Evolutionary conservation across 208 protist species (phyloP).

Genomic region (Trypanosomatidae sp.): DNA sequence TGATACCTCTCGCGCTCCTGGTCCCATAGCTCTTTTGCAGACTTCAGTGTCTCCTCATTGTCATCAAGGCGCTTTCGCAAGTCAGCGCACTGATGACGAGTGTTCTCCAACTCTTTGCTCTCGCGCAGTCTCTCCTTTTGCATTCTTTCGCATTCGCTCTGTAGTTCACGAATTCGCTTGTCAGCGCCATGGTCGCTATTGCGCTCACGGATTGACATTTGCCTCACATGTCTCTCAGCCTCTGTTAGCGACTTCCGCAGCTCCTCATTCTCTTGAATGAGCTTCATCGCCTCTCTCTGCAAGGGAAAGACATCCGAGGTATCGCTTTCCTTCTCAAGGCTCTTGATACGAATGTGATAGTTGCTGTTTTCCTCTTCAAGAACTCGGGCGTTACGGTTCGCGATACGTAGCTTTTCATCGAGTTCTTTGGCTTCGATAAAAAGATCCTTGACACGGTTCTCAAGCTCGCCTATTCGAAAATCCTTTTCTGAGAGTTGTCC

Average conservation of each 20-base stretch:
- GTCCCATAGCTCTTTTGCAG: conserved; percentile 49
- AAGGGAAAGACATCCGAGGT: conserved; percentile 5
- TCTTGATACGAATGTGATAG: conserved; percentile 43
- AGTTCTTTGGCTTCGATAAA: conserved; percentile 54
- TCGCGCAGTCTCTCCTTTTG: conserved; percentile 32
- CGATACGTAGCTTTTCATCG: conserved; percentile 64
- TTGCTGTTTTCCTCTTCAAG: conserved; percentile 82
- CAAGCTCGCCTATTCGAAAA: conserved; percentile 70
- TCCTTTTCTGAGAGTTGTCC: conserved; percentile 61
- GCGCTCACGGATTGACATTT: conserved; percentile 1
- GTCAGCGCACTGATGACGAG: conserved; percentile 38
- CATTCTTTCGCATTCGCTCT: conserved; percentile 29
- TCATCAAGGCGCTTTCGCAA: conserved; percentile 36
- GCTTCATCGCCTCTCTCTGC: conserved; percentile 44
- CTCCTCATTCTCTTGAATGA: conserved; percentile 64
- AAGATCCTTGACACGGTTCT: conserved; percentile 62
- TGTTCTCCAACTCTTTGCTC: conserved; percentile 38
- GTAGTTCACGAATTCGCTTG: conserved; percentile 17
- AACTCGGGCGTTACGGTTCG: conserved; percentile 73
- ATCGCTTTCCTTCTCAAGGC: conserved; percentile 17
- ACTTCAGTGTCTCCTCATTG: conserved; percentile 33
- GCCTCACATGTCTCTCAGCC: conserved; percentile 8
- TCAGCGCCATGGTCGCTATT: conserved; percentile 12
- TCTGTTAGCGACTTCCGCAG: conserved; percentile 28
- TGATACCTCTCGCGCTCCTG: conserved; percentile 54